phyloP scores from a whole-genome alignment of 1,139 yeast species.

The Yamadazyma epiphylla region DNA sequence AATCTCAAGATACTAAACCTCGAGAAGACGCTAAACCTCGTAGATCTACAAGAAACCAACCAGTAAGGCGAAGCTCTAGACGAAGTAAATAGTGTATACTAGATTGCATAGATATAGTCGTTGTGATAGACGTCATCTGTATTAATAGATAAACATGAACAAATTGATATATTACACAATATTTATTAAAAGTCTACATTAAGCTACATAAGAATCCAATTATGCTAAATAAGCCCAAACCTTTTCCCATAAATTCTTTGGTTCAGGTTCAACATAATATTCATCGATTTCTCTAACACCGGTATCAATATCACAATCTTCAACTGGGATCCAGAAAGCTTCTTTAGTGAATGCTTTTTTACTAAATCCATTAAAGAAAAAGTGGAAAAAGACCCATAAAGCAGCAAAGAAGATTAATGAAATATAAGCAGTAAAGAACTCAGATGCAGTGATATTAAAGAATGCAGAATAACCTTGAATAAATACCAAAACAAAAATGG shows the following conservation, averaged over 20 bases:
- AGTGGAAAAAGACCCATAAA: slow-evolving; percentile 51
- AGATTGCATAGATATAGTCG: too few relatives aligned
- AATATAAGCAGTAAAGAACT: slow-evolving; percentile 64
- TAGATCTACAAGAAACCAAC: slow-evolving; percentile 18
- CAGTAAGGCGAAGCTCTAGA: slow-evolving; percentile 22
- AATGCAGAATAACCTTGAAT: slow-evolving; percentile 71
- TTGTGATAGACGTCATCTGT: slow-evolving; percentile 9
- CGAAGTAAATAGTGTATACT: too few relatives aligned
- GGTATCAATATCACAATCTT: slow-evolving; percentile 58
- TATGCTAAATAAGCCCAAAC: slow-evolving; percentile 38
- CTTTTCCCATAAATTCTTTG: slow-evolving; percentile 51
- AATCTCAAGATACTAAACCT: slow-evolving; percentile 5
- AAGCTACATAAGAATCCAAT: slow-evolving; percentile 3
- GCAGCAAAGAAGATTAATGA: slow-evolving; percentile 56
- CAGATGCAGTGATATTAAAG: slow-evolving; percentile 49
- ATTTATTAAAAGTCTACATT: slow-evolving; percentile 1
- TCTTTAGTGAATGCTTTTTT: slow-evolving; percentile 27
- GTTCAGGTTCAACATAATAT: slow-evolving; percentile 48
- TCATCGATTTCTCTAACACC: slow-evolving; percentile 60
- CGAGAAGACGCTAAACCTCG: slow-evolving; percentile 12
- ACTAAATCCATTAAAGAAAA: slow-evolving; percentile 39
- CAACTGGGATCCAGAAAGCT: slow-evolving; percentile 38
- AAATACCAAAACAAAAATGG: slow-evolving; percentile 51
- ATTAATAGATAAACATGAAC: background rate
- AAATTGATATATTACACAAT: background rate